Conservation (phyloP, 2,329 filamentous ascomycete species). For the Paramyrothecium roridum region DNA sequence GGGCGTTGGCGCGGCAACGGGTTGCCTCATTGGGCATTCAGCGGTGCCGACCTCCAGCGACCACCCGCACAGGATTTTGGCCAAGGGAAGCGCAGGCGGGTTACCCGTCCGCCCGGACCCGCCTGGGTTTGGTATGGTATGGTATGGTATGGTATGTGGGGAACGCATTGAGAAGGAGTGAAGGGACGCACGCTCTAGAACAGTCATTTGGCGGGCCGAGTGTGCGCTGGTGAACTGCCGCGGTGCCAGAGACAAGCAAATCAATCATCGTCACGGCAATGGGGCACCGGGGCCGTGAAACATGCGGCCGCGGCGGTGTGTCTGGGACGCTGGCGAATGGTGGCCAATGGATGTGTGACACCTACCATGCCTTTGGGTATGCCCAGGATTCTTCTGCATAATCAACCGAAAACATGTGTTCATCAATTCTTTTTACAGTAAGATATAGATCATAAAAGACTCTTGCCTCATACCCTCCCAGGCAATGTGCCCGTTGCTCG, state of each 20-base stretch:
- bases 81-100: too few relatives aligned
- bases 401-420: not conserved
- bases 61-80: too few relatives aligned
- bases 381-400: too few relatives aligned
- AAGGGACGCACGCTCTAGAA: not conserved
- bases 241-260: slow-evolving; percentile 5
- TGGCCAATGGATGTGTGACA: slow-evolving; percentile 1
- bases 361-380: not conserved
- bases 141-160: not conserved
- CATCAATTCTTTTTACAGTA: not conserved
- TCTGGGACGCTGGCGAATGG: not conserved
- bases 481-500: slow-evolving; percentile 6
- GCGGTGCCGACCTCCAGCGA: too few relatives aligned
- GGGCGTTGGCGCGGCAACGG: not conserved
- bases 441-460: not conserved
- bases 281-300: slow-evolving; percentile 5
- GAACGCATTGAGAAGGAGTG: not conserved
- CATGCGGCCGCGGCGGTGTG: slow-evolving; percentile 3
- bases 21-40: too few relatives aligned
- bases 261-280: slow-evolving; percentile 19
- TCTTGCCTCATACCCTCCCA: not conserved
- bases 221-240: slow-evolving; percentile 3
- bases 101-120: too few relatives aligned
- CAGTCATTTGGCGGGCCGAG: slow-evolving; percentile 3
- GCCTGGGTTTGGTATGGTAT: too few relatives aligned